Percentiles rank a stretch among this genome's conserved stretches.
Conservation (phyloP, 345 rosid genomes). For the Durio zibethinus region DNA sequence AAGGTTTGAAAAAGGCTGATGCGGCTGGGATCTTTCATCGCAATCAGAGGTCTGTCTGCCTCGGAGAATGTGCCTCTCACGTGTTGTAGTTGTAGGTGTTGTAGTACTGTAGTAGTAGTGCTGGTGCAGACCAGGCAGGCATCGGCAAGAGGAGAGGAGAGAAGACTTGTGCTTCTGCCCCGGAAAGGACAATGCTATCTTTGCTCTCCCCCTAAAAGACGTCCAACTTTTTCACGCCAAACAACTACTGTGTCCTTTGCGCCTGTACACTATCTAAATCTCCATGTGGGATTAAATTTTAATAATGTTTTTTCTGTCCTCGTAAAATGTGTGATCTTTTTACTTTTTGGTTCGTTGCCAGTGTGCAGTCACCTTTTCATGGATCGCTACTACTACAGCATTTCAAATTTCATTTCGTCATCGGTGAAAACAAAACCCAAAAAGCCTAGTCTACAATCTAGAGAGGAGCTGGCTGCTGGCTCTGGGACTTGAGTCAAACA, state of each 20-base stretch:
- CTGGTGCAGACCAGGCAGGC: neutral
- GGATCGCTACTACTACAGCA: neutral
- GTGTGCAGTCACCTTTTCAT: conserved; percentile 19
- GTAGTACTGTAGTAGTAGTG: neutral
- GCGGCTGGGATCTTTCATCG: conserved; percentile 22
- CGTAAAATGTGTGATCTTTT: conserved; percentile 24
- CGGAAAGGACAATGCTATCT: conserved; percentile 7
- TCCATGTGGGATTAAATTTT: neutral
- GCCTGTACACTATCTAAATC: neutral
- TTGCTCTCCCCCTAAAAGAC: conserved; percentile 24
- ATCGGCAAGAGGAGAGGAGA: neutral
- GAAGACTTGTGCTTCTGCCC: neutral
- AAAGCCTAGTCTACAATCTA: neutral
- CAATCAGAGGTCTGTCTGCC: neutral
- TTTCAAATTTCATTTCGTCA: neutral
- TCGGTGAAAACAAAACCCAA: neutral
- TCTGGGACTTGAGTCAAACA: conserved; percentile 19
- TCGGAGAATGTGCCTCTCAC: conserved; percentile 36
- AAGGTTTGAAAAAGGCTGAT: conserved; percentile 29
- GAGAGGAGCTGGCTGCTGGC: neutral
- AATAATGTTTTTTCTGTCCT: conserved; percentile 8
- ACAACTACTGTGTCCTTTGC: neutral
- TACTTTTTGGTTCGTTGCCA: conserved; percentile 9
- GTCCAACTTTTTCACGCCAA: conserved; percentile 26
- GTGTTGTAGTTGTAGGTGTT: conserved; percentile 21